A percentile compares a stretch with the other conserved stretches of the same genome.
These are phyloP conservation scores for Hypoxylon lienhwacheense DNA, from an alignment of 495 filamentous ascomycete genomes.

Conservation along the genomic window DNA sequence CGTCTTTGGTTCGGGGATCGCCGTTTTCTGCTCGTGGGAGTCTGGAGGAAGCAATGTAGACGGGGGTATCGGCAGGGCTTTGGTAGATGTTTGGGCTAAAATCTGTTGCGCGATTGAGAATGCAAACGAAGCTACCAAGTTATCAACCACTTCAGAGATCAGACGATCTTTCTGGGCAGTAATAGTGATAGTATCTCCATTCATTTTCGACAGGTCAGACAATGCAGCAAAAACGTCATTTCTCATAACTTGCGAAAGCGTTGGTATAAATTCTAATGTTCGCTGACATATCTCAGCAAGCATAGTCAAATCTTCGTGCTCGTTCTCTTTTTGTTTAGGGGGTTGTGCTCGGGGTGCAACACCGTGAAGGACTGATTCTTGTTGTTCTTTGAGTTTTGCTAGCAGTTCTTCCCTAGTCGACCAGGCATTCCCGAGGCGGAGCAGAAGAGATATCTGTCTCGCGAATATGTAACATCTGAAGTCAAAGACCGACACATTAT, in stretches of 20 bases:
- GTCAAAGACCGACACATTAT: constrained; percentile 95
- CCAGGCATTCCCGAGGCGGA: constrained; percentile 75
- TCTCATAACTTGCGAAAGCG: constrained; percentile 73
- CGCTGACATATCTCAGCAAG: constrained; percentile 80
- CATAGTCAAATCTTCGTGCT: constrained; percentile 72
- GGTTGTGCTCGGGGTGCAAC: constrained; percentile 52
- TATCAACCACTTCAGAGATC: constrained; percentile 65
- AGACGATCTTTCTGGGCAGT: constrained; percentile 35
- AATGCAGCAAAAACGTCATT: constrained; percentile 65
- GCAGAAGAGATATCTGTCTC: constrained; percentile 78
- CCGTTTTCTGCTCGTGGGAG: constrained; percentile 52
- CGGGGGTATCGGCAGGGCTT: constrained; percentile 65
- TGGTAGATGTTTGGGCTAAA: constrained; percentile 72
- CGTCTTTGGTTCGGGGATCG: constrained; percentile 63
- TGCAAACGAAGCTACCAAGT: constrained; percentile 81
- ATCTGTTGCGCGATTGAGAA: constrained; percentile 79
- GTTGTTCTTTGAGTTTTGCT: constrained; percentile 59
- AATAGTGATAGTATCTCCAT: constrained; percentile 20
- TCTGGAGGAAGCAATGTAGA: constrained; percentile 53
- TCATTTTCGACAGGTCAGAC: constrained; percentile 30
- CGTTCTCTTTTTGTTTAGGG: constrained; percentile 52
- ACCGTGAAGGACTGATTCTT: constrained; percentile 54
- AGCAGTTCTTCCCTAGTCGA: constrained; percentile 59
- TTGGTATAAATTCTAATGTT: constrained; percentile 77
- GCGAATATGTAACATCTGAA: constrained; percentile 94